These are phyloP conservation scores for Naganishia liquefaciens DNA, from an alignment of 1,284 basidiomycete species.

Conservation along the genomic window DNA sequence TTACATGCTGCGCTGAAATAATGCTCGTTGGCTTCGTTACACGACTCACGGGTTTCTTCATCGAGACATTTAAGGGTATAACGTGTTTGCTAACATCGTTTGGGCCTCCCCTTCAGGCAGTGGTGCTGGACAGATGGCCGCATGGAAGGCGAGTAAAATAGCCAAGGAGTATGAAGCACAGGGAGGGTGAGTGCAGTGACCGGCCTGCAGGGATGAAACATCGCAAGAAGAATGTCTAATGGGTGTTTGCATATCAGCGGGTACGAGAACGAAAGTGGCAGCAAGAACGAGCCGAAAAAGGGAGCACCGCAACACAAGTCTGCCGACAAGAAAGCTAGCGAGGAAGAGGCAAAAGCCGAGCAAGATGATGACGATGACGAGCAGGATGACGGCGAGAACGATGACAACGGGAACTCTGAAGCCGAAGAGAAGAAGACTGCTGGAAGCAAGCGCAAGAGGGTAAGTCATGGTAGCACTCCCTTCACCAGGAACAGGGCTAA, in stretches of 20 bases:
- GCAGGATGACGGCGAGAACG: slow-evolving; percentile 9
- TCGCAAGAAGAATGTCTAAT: not conserved
- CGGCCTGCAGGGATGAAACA: too few species aligned
- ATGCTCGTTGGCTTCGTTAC: too few species aligned
- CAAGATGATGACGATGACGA: slow-evolving; percentile 23
- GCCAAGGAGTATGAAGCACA: slow-evolving; percentile 54
- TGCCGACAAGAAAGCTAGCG: slow-evolving; percentile 36
- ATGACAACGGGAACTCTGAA: slow-evolving; percentile 22
- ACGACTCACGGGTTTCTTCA: too few species aligned
- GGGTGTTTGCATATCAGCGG: slow-evolving; percentile 11
- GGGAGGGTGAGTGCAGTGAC: slow-evolving; percentile 41
- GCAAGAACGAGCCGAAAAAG: slow-evolving; percentile 54
- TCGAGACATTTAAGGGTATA: too few species aligned
- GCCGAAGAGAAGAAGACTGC: slow-evolving; percentile 10
- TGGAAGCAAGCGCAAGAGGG: slow-evolving; percentile 27
- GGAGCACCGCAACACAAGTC: slow-evolving; percentile 51
- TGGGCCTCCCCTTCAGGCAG: slow-evolving; percentile 33
- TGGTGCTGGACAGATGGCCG: slow-evolving; percentile 54
- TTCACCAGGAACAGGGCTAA: not conserved
- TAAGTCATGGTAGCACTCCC: not conserved
- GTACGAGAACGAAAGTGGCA: slow-evolving; percentile 54
- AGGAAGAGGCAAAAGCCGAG: slow-evolving; percentile 33
- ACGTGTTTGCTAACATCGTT: too few species aligned
- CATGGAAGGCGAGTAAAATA: slow-evolving; percentile 54
- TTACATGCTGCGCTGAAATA: too few species aligned